Evolutionary conservation across 208 protist genomes (phyloP), one percentile per base, ranked within the genome.

Genomic region (Trypanosoma rangeli): DNA sequence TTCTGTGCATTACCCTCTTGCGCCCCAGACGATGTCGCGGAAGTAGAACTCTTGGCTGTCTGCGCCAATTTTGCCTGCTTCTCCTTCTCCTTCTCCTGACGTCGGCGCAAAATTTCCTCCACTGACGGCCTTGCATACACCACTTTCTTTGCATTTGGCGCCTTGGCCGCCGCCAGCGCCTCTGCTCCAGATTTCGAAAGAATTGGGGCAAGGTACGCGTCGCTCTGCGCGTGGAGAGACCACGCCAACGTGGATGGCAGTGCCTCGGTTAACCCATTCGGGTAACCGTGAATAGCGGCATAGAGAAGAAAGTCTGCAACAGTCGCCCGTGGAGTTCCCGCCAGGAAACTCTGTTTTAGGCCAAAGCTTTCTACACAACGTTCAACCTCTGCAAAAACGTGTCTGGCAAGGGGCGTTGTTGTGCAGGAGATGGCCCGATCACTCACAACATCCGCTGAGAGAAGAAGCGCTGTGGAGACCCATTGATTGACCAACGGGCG

Each of bases 71-170:
- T 94, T 68, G 76, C 84, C 64, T 75, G 60, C 74, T 88, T 87
- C 44, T 80, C 84, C 70, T 78, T 82, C 62, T 91, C 86, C 74
- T 94, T 94, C 63, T 92, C 89, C 37, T 70, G 59, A 15, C 86
- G 83, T n/a, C 89, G 89, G 16, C 84, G 84, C 37, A 83, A 24
- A 49, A 94, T 94, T 64, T 91, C 86, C 70, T 94, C 89, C 54
- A 85, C 84, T 29, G 86, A 89, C 7, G 89, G 89, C 74, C 89
- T 94, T 53, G 84, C 85, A 53, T 82, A 90, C 0, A 78, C 59
- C 3, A 65, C 60, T 5, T 78, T 78, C 15, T 59, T 64, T 7
- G 5, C 18, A 12, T 69, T 72, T 20, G 61, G 48, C 44, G n/a
- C 56, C 44, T 31, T 53, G 39, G 56, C 39, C 24, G 54, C 74